phyloP scores from a whole-genome alignment of 441 rosid species.

The Bocquillonia castaneifolia region DNA sequence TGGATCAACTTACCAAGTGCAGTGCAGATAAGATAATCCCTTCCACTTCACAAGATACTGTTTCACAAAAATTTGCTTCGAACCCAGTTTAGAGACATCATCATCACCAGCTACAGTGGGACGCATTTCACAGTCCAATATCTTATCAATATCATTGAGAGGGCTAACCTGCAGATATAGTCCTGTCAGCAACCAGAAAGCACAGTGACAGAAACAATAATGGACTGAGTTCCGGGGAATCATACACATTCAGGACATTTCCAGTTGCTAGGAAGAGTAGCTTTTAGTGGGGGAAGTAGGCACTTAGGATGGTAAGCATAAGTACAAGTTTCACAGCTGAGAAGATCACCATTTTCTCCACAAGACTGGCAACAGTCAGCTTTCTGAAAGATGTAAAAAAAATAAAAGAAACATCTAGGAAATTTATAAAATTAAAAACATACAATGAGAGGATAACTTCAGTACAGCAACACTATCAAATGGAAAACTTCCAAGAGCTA shows the following conservation, averaged over 20 bases:
- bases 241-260: slow-evolving; percentile 99
- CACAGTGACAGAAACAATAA: slow-evolving; percentile 11
- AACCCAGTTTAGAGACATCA: slow-evolving; percentile 59
- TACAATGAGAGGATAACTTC: not conserved
- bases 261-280: slow-evolving; percentile 70
- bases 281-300: slow-evolving; percentile 74
- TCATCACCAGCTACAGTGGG: slow-evolving; percentile 72
- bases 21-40: slow-evolving; percentile 93
- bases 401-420: not conserved
- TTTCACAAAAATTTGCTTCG: slow-evolving; percentile 77
- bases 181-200: slow-evolving; percentile 23
- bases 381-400: slow-evolving; percentile 47
- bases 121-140: slow-evolving; percentile 90
- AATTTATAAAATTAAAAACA: slow-evolving; percentile 8
- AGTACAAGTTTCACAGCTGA: slow-evolving; percentile 79
- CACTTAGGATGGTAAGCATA: slow-evolving; percentile 86
- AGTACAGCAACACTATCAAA: not conserved
- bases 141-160: slow-evolving; percentile 84
- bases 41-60: slow-evolving; percentile 99
- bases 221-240: slow-evolving; percentile 15
- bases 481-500: not conserved
- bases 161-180: slow-evolving; percentile 80
- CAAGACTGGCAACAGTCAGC: slow-evolving; percentile 91
- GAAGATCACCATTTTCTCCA: slow-evolving; percentile 65
- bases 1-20: slow-evolving; percentile 60